A percentile compares a stretch with the other conserved stretches of the same genome.
phyloP scores from a whole-genome alignment of 176 grass and related monocot genomes.

The Eleusine indica region DNA sequence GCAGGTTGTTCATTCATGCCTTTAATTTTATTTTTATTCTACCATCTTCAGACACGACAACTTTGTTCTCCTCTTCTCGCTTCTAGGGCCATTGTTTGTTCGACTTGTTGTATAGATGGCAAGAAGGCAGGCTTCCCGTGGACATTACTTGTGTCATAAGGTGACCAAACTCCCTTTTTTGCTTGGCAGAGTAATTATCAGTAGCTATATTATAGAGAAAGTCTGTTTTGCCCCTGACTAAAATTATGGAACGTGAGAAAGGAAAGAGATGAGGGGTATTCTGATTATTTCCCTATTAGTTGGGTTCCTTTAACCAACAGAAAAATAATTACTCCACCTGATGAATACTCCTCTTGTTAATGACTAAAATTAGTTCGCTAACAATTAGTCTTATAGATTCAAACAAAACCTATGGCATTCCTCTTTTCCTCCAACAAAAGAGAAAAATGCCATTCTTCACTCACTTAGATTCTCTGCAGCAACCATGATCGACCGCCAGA shows the following conservation, averaged over 20 bases:
- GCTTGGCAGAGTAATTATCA: neutral
- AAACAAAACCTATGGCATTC: no score
- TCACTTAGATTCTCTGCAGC: slow-evolving; percentile 42
- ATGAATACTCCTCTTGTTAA: no score
- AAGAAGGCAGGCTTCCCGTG: slow-evolving; percentile 79
- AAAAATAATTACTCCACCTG: no score
- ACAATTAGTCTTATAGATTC: neutral
- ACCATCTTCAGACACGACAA: neutral
- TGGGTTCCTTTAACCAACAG: no score
- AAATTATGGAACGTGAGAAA: no score
- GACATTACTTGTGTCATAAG: slow-evolving; percentile 84
- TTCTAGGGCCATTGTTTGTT: slow-evolving; percentile 83
- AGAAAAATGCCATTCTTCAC: neutral
- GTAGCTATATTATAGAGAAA: no score
- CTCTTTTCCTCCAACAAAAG: neutral
- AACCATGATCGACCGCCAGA: slow-evolving; percentile 74
- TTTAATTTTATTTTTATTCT: neutral
- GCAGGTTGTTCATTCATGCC: slow-evolving; percentile 45
- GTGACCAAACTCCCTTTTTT: slow-evolving; percentile 15
- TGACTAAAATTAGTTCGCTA: no score
- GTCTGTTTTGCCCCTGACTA: no score
- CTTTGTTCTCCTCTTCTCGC: neutral
- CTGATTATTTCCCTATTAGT: no score
- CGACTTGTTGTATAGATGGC: slow-evolving; percentile 85
- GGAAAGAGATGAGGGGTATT: no score